Evolutionary conservation across 1,139 yeast species (phyloP), one percentile per base, ranked within the genome.

Genomic region (Hanseniaspora sp.): DNA sequence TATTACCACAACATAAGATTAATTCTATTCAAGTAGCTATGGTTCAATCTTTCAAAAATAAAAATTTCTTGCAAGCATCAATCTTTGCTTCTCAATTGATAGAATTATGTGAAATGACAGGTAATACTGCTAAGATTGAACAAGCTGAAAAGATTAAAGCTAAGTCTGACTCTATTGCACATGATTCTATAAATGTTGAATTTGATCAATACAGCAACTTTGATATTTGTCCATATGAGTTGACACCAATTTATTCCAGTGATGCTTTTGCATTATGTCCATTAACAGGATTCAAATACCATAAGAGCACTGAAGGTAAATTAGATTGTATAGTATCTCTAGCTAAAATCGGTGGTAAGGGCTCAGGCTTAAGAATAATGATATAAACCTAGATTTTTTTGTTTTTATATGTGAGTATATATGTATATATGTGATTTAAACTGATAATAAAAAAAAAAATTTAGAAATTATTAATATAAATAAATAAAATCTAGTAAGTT

Each of bases 11-110:
- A 7, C 98, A 94, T 69, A 80, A 82, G 59, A 78, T 84, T 55
- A 83, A 88, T 65, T 96, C 98, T 11, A 75, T 88, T 63, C 94
- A 87, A 67, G 95, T 88, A 57, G 98, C 99, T 42, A 86, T 92
- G 95, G 80, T 86, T 52, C 95, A 86, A 71, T 80, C 94, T 39
- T 87, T 86, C 75, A 86, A 85, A 65, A 76, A 83, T 67, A 88
- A 88, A 69, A 92, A 94, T 70, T 90, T 71, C 70, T 84, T 90
- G 8, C 79, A 86, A 60, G 96, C 98, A 1, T 81, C 95, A 8
- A 82, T 82, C 65, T 94, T 94, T 74, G 98, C 98, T 0, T 75
- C 78, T 37, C 54, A 51, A 15, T 45, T 51, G 28, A 51, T 51
- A 13, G 90, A 87, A 69, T 82, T 86, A 64, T 74, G 94, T 65